These are phyloP conservation scores for Cichorium intybus DNA, from an alignment of 140 eudicot genomes.

Conservation along the genomic window DNA sequence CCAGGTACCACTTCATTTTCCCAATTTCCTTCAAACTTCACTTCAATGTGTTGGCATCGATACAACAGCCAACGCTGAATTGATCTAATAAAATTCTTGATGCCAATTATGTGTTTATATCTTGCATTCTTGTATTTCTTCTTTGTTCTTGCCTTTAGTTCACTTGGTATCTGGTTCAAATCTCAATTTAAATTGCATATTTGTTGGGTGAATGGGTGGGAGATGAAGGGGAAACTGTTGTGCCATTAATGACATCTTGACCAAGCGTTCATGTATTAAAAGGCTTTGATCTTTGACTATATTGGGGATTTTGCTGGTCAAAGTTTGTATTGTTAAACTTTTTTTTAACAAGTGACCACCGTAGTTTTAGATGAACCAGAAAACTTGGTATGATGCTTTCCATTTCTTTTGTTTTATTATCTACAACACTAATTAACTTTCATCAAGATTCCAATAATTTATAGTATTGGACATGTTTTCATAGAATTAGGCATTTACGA, in stretches of 20 bases:
- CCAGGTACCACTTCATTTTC: constrained; percentile 39
- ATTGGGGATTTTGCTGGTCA: too few species aligned
- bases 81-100: constrained; percentile 22
- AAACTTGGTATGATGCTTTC: too few species aligned
- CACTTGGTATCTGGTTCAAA: background rate
- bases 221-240: constrained; percentile 1
- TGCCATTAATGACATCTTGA: background rate
- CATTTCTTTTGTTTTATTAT: too few species aligned
- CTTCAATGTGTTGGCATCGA: constrained; percentile 1
- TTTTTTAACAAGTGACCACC: too few species aligned
- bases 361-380: too few species aligned
- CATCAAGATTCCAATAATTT: too few species aligned
- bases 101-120: constrained; percentile 2
- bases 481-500: too few species aligned
- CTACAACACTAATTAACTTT: too few species aligned
- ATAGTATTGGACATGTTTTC: too few species aligned
- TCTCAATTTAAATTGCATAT: constrained; percentile 9
- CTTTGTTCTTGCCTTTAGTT: background rate
- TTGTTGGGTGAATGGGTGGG: constrained; percentile 13
- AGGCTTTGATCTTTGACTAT: too few species aligned
- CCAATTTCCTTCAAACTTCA: constrained; percentile 6
- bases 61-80: constrained; percentile 14
- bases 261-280: too few species aligned
- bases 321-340: too few species aligned
- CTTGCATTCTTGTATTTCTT: background rate